A percentile compares a stretch with the other conserved stretches of the same genome.
Conservation (phyloP, 78 protist species). For the Dictyostelium brefeldianum region DNA sequence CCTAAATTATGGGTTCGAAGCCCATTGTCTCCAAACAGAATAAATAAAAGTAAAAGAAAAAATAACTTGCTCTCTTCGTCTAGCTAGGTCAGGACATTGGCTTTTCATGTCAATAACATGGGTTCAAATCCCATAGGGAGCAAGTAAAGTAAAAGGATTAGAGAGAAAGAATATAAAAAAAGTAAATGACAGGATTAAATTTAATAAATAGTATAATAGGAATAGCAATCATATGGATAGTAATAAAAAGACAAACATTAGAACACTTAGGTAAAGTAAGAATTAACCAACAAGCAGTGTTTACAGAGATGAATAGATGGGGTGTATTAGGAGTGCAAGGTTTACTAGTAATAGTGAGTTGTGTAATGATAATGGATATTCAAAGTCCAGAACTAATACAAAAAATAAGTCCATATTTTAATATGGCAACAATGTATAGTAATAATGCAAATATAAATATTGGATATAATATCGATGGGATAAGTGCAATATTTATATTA, state of each 20-base stretch:
- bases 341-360: not conserved
- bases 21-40: slow-evolving; percentile 1
- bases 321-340: not conserved
- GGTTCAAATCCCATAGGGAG: slow-evolving; percentile 49
- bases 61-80: slow-evolving; percentile 36
- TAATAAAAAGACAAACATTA: not conserved
- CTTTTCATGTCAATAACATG: slow-evolving; percentile 44
- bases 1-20: slow-evolving; percentile 10
- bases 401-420: not conserved
- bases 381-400: not conserved
- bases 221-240: not conserved
- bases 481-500: slow-evolving; percentile 14
- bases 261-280: not conserved
- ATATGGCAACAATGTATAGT: not conserved
- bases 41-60: too few species aligned
- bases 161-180: not conserved
- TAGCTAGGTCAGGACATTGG: slow-evolving; percentile 56
- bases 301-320: too few species aligned
- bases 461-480: not conserved
- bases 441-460: slow-evolving; percentile 21
- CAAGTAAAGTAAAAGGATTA: not conserved
- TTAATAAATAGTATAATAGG: slow-evolving; percentile 5
- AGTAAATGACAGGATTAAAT: not conserved
- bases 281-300: not conserved
- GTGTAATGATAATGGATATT: not conserved